phyloP scores from a whole-genome alignment of 2,329 filamentous ascomycete genomes.

The Basipetospora chlamydospora region DNA sequence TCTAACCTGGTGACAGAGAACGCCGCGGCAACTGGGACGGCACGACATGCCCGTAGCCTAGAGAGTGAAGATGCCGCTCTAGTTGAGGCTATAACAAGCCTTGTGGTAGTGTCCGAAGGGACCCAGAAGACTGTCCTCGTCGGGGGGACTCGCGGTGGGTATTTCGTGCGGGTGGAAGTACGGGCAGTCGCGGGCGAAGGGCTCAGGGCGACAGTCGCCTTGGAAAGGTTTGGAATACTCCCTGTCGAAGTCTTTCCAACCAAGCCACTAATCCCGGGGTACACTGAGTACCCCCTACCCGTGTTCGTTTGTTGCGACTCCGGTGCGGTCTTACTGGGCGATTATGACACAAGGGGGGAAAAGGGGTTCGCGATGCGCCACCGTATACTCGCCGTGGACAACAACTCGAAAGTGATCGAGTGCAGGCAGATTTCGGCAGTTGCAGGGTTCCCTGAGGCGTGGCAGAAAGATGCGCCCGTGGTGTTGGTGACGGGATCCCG shows the following conservation, averaged over 20 bases:
- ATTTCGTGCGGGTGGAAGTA: conserved; percentile 27
- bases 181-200: conserved; percentile 8
- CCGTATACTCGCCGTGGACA: conserved; percentile 1
- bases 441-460: background rate
- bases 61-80: background rate
- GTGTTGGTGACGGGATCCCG: conserved; percentile 34
- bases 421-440: background rate
- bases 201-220: conserved; percentile 13
- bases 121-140: conserved; percentile 18
- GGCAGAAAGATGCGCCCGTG: conserved; percentile 25
- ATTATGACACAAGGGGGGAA: conserved; percentile 15
- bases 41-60: no score
- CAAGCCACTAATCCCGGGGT: conserved; percentile 1
- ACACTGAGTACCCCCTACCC: no score
- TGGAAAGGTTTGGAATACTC: conserved; percentile 21
- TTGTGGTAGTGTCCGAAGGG: conserved; percentile 20
- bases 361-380: conserved; percentile 4
- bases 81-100: conserved; percentile 31
- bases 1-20: background rate
- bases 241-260: conserved; percentile 19
- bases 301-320: conserved; percentile 35
- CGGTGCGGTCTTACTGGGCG: conserved; percentile 26
- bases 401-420: background rate
- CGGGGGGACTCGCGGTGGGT: conserved; percentile 36
- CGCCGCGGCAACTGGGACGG: no score